Evolutionary conservation across 2,329 filamentous ascomycete genomes (phyloP), one percentile per base, ranked within the genome.

Genomic region (Neurospora sp.): DNA sequence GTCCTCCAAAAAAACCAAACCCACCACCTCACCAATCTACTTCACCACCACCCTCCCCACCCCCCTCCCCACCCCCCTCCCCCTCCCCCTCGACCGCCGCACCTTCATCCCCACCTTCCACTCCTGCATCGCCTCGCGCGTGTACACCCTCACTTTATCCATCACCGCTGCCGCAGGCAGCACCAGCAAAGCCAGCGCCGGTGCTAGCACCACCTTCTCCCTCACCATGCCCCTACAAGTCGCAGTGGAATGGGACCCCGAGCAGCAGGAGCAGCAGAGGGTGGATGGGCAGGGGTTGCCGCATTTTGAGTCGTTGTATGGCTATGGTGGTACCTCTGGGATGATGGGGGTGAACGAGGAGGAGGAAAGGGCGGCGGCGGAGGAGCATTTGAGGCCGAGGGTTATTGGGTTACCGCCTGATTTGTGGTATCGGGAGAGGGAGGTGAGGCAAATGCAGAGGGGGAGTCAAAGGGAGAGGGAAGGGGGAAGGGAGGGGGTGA

Each of bases 91-190:
- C 9, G 76, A 78, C 38, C 83, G 81, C 75, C 85, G 83, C 76
- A 79, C 82, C 9, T 86, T 87, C 73, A 72, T 88, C 28, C 86
- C 86, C 0, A 85, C 84, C 5, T 89, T 88, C 75, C 85, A 88
- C 78, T 85, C 84, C 9, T 89, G 86, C 79, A 83, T 88, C 76
- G 79, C 82, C 43, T 85, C 84, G 8, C 83, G 86, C 36, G 82
- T 83, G n/a, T 89, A 89, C 76, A 81, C 83, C 4, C 75, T 88
- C 38, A 82, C 83, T 73, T 74, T 85, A 58, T 78, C 79, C 15
- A 75, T 88, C 6, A 80, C 78, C 7, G 68, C 82, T 10, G 71
- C 74, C 6, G 79, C 81, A 2, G 78, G 82, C 8, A 78, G 71
- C 2, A 73, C 80, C 74, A 82, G 80, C 33, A 33, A 33, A 33